A percentile compares a stretch with the other conserved stretches of the same genome.
Conservation (phyloP, 306 rosid genomes). For the Pyrus betulifolia region DNA sequence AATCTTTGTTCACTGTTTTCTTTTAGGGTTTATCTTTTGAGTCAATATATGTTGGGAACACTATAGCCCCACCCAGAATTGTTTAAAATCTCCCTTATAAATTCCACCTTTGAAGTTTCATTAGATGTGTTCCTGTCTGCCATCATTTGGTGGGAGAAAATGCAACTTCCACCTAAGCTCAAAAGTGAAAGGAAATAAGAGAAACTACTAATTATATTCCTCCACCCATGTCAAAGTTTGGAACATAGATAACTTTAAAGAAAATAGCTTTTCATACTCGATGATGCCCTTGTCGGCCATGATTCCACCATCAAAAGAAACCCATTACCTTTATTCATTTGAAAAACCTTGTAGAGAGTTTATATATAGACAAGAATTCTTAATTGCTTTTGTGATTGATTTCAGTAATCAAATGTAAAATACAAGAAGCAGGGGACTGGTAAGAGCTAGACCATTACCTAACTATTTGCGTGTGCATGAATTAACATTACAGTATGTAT, state of each 20-base stretch:
- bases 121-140: constrained; percentile 64
- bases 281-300: constrained; percentile 87
- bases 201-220: constrained; percentile 37
- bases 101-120: constrained; percentile 54
- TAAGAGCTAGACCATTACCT: neutral
- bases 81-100: constrained; percentile 4
- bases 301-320: constrained; percentile 43
- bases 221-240: constrained; percentile 64
- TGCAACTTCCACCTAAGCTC: constrained; percentile 45
- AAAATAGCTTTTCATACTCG: constrained; percentile 43
- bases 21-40: constrained; percentile 28
- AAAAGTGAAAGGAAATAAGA: constrained; percentile 15
- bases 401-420: neutral
- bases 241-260: constrained; percentile 75
- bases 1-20: constrained; percentile 24
- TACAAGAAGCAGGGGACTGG: neutral
- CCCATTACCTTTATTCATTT: constrained; percentile 8
- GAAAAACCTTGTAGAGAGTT: neutral
- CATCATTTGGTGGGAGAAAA: constrained; percentile 64
- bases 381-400: neutral
- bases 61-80: constrained; percentile 49
- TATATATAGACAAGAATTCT: neutral
- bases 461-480: neutral
- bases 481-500: neutral
- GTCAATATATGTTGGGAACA: constrained; percentile 39